These are phyloP conservation scores for Drosera spatulata DNA, from an alignment of 179 eudicot species.

Conservation along the genomic window DNA sequence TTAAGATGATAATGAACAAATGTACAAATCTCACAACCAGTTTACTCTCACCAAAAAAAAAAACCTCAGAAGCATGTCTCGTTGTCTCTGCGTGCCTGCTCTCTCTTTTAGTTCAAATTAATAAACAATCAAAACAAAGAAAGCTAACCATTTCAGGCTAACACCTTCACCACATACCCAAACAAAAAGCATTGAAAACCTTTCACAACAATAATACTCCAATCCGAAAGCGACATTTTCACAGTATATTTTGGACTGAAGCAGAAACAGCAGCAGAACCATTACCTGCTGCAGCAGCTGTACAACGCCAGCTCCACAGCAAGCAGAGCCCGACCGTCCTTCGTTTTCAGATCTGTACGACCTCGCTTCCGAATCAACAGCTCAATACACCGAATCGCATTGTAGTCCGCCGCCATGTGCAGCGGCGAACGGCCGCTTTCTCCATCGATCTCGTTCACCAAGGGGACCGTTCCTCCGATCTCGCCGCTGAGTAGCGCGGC, in stretches of 20 bases:
- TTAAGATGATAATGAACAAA: no score
- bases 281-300: slow-evolving; percentile 7
- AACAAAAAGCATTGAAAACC: background rate
- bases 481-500: slow-evolving; percentile 21
- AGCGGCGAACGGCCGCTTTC: slow-evolving; percentile 17
- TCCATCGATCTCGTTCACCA: slow-evolving; percentile 17
- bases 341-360: slow-evolving; percentile 26
- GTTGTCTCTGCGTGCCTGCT: no score
- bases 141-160: no score
- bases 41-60: no score
- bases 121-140: no score
- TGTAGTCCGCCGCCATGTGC: slow-evolving; percentile 29
- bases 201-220: background rate
- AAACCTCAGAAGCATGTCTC: no score
- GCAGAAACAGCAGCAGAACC: no score
- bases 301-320: slow-evolving; percentile 29
- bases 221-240: background rate
- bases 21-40: no score
- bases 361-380: slow-evolving; percentile 20
- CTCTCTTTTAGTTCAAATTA: no score
- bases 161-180: no score
- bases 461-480: slow-evolving; percentile 7
- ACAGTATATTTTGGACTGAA: no score
- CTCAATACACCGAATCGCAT: slow-evolving; percentile 20
- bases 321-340: slow-evolving; percentile 6